Conservation (phyloP, 2,329 filamentous ascomycete genomes). For the Fusarium annulatum region DNA sequence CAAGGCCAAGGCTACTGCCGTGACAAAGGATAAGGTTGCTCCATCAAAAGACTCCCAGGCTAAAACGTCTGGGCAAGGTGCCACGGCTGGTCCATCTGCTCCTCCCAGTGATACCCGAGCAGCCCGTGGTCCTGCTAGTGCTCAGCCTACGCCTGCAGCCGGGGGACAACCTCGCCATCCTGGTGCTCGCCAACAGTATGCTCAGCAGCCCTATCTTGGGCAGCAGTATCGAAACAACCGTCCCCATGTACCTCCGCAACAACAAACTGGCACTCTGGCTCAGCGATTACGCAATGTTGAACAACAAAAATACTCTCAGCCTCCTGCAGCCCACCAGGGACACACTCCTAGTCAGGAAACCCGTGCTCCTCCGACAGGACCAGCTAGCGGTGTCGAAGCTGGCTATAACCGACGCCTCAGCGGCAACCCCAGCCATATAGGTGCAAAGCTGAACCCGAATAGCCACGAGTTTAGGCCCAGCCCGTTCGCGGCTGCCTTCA, state of each 20-base stretch:
- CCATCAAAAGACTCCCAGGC: conserved; percentile 59
- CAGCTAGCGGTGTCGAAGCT: conserved; percentile 67
- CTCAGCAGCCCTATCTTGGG: conserved; percentile 58
- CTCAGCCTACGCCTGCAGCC: conserved; percentile 45
- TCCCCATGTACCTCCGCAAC: conserved; percentile 54
- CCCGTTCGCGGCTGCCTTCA: conserved; percentile 83
- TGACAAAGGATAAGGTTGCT: conserved; percentile 56
- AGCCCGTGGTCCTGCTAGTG: conserved; percentile 50
- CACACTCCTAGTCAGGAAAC: conserved; percentile 71
- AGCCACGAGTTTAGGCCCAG: conserved; percentile 87
- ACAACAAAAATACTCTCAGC: conserved; percentile 61
- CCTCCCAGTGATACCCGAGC: conserved; percentile 45
- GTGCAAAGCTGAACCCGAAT: conserved; percentile 71
- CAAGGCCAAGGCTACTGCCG: conserved; percentile 63
- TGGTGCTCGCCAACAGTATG: conserved; percentile 60
- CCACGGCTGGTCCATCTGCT: conserved; percentile 30
- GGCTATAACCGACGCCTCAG: conserved; percentile 65
- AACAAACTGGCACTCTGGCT: conserved; percentile 59
- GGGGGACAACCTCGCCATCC: conserved; percentile 57
- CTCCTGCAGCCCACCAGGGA: conserved; percentile 54
- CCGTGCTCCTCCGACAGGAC: conserved; percentile 79
- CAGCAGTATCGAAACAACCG: conserved; percentile 63
- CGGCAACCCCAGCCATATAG: conserved; percentile 62
- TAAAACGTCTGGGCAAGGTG: conserved; percentile 47
- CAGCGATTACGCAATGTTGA: conserved; percentile 64